Evolutionary conservation across 257 asterid genomes (phyloP).

Genomic region (Ophiorrhiza pumila): DNA sequence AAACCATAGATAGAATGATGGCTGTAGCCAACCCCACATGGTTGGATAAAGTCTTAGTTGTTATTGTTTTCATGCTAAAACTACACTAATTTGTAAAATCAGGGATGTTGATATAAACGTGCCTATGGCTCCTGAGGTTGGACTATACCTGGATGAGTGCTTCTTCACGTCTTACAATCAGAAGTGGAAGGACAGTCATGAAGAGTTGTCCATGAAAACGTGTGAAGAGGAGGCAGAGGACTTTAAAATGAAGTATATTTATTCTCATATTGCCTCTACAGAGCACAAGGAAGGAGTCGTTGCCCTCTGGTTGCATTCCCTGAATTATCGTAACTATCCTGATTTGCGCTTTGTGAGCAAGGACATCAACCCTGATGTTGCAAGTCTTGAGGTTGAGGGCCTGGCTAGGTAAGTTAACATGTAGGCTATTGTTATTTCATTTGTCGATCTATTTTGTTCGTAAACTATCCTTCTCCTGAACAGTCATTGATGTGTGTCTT

Average conservation of each 20-base stretch:
- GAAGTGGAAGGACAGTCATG: slow-evolving; percentile 71
- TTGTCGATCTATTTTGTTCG: neutral
- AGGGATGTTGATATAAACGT: slow-evolving; percentile 76
- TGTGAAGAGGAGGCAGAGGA: slow-evolving; percentile 68
- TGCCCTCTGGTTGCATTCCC: slow-evolving; percentile 81
- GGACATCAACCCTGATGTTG: slow-evolving; percentile 19
- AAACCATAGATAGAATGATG: too few relatives aligned
- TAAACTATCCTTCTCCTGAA: neutral
- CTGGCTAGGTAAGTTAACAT: slow-evolving; percentile 16
- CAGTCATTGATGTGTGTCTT: neutral
- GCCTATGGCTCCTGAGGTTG: slow-evolving; percentile 99
- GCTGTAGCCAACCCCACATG: too few relatives aligned
- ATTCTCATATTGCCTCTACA: slow-evolving; percentile 68
- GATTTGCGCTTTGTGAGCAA: slow-evolving; percentile 41
- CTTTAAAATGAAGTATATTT: slow-evolving; percentile 73
- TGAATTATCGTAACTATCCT: slow-evolving; percentile 78
- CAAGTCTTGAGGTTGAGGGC: slow-evolving; percentile 16
- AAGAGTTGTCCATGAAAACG: slow-evolving; percentile 77
- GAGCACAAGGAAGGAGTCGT: slow-evolving; percentile 77
- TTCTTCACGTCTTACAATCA: slow-evolving; percentile 80
- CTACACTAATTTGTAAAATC: slow-evolving; percentile 23
- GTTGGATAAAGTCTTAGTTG: too few relatives aligned
- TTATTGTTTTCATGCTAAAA: neutral
- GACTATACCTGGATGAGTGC: slow-evolving; percentile 91
- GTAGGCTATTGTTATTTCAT: neutral